Percentiles rank a stretch among this genome's conserved stretches.
These are phyloP conservation scores for Cercospora citrullina DNA, from an alignment of 2,329 filamentous ascomycete genomes.

Conservation along the genomic window DNA sequence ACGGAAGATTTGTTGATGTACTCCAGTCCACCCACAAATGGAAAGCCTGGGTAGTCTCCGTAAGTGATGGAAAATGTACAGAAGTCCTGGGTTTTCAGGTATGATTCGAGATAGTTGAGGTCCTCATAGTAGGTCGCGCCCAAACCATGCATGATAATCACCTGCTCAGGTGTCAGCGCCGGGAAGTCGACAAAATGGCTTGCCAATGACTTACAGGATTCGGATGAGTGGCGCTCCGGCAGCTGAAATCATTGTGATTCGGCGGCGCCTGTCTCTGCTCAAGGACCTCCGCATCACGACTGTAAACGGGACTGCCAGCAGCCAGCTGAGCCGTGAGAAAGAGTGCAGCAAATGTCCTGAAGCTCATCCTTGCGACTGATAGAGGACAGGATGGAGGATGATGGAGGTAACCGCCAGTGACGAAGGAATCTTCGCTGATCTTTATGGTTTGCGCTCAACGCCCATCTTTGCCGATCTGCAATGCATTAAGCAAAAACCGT, in stretches of 20 bases:
- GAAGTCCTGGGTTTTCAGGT: slow-evolving; percentile 25
- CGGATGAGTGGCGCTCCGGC: slow-evolving; percentile 25
- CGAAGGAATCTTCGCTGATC: neutral
- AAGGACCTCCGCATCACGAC: slow-evolving; percentile 5
- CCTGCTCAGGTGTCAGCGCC: neutral
- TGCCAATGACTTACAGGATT: slow-evolving; percentile 23
- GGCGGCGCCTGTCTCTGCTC: slow-evolving; percentile 13
- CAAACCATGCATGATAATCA: slow-evolving; percentile 30
- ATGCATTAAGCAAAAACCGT: neutral
- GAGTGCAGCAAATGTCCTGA: neutral
- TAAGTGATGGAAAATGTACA: slow-evolving; percentile 33
- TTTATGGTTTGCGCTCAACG: neutral
- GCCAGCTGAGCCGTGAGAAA: neutral
- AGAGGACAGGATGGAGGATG: neutral
- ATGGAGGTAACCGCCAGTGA: neutral
- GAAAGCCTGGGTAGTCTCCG: slow-evolving; percentile 25
- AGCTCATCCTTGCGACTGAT: neutral
- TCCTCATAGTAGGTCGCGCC: slow-evolving; percentile 34
- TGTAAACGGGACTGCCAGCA: slow-evolving; percentile 1
- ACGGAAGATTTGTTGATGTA: slow-evolving; percentile 24
- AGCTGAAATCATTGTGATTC: slow-evolving; percentile 30
- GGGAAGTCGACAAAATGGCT: neutral
- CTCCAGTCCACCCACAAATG: slow-evolving; percentile 29
- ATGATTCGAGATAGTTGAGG: slow-evolving; percentile 28
- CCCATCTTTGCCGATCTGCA: neutral